Conservation (phyloP, 805 yeast species). For the Metschnikowia peoriensis region DNA sequence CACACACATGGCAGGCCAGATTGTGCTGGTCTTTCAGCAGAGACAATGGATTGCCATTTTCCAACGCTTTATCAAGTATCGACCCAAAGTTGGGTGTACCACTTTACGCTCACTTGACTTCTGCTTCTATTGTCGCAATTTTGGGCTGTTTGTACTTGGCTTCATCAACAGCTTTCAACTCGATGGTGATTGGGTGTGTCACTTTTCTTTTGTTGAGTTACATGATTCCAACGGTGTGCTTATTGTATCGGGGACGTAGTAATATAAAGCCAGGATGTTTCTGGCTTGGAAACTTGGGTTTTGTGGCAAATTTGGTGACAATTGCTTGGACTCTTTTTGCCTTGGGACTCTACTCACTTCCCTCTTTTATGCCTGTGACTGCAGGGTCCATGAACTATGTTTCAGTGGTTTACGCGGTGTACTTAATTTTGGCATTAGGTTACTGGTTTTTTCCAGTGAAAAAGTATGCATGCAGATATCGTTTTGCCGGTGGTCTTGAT, state of each 20-base stretch:
- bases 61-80: slow-evolving; percentile 34
- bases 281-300: slow-evolving; percentile 40
- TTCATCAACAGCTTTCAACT: slow-evolving; percentile 39
- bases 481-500: slow-evolving; percentile 42
- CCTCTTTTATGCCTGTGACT: slow-evolving; percentile 29
- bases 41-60: slow-evolving; percentile 44
- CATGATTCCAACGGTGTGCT: slow-evolving; percentile 34
- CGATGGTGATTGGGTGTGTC: slow-evolving; percentile 39
- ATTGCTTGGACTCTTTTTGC: slow-evolving; percentile 37
- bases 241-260: slow-evolving; percentile 36
- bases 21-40: slow-evolving; percentile 44
- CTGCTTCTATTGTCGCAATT: slow-evolving; percentile 32
- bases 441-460: slow-evolving; percentile 45
- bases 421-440: slow-evolving; percentile 33
- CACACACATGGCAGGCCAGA: slow-evolving; percentile 46
- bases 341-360: slow-evolving; percentile 39
- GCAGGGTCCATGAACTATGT: slow-evolving; percentile 30
- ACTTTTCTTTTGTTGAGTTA: slow-evolving; percentile 38
- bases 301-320: slow-evolving; percentile 32
- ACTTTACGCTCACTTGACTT: slow-evolving; percentile 39
- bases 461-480: slow-evolving; percentile 35
- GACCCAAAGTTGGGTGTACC: slow-evolving; percentile 41
- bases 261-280: slow-evolving; percentile 41
- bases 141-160: slow-evolving; percentile 37
- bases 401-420: slow-evolving; percentile 28